Base-by-base conservation (phyloP, 2,329 filamentous ascomycete species). In the Fusarium annulatum region DNA sequence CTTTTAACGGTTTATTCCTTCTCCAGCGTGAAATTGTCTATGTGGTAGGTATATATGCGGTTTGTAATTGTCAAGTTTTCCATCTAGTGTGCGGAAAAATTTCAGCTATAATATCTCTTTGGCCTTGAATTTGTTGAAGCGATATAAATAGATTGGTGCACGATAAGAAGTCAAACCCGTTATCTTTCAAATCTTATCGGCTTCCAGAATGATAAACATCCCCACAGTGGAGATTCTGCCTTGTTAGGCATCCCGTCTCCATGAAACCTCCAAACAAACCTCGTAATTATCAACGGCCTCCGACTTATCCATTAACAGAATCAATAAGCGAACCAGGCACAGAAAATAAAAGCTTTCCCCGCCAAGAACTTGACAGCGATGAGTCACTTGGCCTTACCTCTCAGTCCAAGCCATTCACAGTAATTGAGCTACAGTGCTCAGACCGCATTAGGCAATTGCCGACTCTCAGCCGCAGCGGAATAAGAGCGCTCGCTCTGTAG, bases 381-480 rank as follows among this genome's bases (percentile, higher is more conserved):
- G 64, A 67, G 19, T 58, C 52, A 58, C 28, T 51, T 10, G 28
- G 11, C 38, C 38, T 42, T 46, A 12, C 26, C 14, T 46, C 30
- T 42, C 19, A 43, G 41, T 7, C 30, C 18, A 45, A 61, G 33
- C 61, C 34, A 30, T 41, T 41, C 23, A 19, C 15, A 39, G 51
- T n/a, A 55, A 3, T 28, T 41, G 19, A 39, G 34, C 36, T 14
- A 33, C 33, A 18, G 63, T 61, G 51, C 26, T 73, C 69, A 64
- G 57, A 48, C 65, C 56, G 11, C 26, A 49, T 52, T 26, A 61
- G 45, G 64, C 9, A 67, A 61, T 66, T 19, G 53, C 64, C 63
- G 53, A 28, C n/a, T 46, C 62, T 67, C 64, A 67, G 64, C 64
- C 64, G 64, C 64, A 67, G 63, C 63, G 63, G 64, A 67, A 67